Conservation (phyloP, 2,329 filamentous ascomycete genomes). For the Xylariaceae sp. region DNA sequence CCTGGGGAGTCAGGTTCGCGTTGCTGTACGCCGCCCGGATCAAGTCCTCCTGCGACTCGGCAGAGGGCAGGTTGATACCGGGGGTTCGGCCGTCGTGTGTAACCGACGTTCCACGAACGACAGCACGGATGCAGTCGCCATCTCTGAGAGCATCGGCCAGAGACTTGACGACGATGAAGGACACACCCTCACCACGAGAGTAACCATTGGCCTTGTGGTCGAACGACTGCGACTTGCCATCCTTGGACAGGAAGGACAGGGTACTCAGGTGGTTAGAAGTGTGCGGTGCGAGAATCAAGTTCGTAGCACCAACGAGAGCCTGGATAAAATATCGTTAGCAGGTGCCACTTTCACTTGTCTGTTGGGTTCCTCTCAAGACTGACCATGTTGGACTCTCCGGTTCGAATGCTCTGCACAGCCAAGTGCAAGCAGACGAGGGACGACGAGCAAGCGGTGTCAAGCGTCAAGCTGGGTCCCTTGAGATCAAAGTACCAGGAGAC, state of each 20-base stretch:
- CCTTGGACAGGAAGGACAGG: slow-evolving; percentile 24
- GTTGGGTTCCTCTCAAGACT: slow-evolving; percentile 1
- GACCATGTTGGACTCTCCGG: slow-evolving; percentile 30
- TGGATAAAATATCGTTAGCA: slow-evolving; percentile 10
- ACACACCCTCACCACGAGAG: slow-evolving; percentile 46
- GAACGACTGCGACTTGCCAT: slow-evolving; percentile 26
- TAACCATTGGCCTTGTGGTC: slow-evolving; percentile 28
- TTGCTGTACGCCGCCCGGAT: slow-evolving; percentile 31
- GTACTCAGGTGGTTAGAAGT: slow-evolving; percentile 28
- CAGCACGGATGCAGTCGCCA: slow-evolving; percentile 37
- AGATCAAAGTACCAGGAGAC: slow-evolving; percentile 36
- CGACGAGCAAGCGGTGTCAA: slow-evolving; percentile 40
- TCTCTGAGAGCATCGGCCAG: slow-evolving; percentile 41
- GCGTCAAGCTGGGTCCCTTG: slow-evolving; percentile 35
- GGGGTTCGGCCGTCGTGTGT: slow-evolving; percentile 42
- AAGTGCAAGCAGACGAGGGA: slow-evolving; percentile 35
- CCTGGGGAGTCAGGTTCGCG: slow-evolving; percentile 25
- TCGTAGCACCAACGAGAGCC: slow-evolving; percentile 27
- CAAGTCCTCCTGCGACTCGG: slow-evolving; percentile 31
- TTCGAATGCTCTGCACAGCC: slow-evolving; percentile 34
- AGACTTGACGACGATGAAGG: slow-evolving; percentile 42
- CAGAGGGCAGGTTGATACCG: slow-evolving; percentile 33
- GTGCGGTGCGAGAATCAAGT: slow-evolving; percentile 27
- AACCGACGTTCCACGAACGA: slow-evolving; percentile 35
- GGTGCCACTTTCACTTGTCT: neutral